These are phyloP conservation scores for Claviceps sp. DNA, from an alignment of 2,329 filamentous ascomycete species.

Conservation along the genomic window DNA sequence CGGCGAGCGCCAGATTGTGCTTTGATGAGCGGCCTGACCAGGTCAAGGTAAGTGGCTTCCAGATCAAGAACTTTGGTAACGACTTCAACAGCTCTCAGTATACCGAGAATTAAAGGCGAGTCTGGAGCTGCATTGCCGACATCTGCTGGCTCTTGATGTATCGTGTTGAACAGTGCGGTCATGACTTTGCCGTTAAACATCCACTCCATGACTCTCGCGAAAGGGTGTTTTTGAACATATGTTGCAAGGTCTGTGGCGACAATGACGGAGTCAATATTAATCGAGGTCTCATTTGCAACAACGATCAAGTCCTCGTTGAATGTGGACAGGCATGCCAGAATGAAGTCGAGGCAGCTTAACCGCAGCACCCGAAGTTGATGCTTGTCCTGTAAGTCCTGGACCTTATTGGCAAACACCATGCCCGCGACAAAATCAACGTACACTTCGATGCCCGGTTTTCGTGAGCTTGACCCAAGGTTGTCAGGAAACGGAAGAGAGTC, in stretches of 20 bases:
- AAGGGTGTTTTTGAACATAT: slow-evolving; percentile 83
- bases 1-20: slow-evolving; percentile 46
- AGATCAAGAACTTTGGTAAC: slow-evolving; percentile 73
- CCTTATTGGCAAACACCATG: slow-evolving; percentile 56
- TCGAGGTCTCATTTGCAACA: slow-evolving; percentile 64
- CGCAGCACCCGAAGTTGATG: slow-evolving; percentile 61
- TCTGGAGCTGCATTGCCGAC: slow-evolving; percentile 60
- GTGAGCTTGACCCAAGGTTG: slow-evolving; percentile 60
- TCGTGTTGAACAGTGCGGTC: slow-evolving; percentile 59
- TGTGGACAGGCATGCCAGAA: slow-evolving; percentile 60
- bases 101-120: slow-evolving; percentile 67
- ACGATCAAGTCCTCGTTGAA: slow-evolving; percentile 93
- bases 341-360: slow-evolving; percentile 73
- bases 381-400: slow-evolving; percentile 50
- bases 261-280: slow-evolving; percentile 64
- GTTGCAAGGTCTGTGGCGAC: slow-evolving; percentile 58
- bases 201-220: slow-evolving; percentile 94
- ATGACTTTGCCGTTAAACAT: slow-evolving; percentile 89
- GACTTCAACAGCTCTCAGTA: slow-evolving; percentile 70
- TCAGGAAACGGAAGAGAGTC: slow-evolving; percentile 80
- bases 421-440: slow-evolving; percentile 88
- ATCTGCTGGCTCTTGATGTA: slow-evolving; percentile 62
- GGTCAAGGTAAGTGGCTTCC: slow-evolving; percentile 81
- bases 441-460: slow-evolving; percentile 71
- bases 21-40: slow-evolving; percentile 69